Conservation (phyloP, 2,329 filamentous ascomycete species). For the Verticillium nubilum region DNA sequence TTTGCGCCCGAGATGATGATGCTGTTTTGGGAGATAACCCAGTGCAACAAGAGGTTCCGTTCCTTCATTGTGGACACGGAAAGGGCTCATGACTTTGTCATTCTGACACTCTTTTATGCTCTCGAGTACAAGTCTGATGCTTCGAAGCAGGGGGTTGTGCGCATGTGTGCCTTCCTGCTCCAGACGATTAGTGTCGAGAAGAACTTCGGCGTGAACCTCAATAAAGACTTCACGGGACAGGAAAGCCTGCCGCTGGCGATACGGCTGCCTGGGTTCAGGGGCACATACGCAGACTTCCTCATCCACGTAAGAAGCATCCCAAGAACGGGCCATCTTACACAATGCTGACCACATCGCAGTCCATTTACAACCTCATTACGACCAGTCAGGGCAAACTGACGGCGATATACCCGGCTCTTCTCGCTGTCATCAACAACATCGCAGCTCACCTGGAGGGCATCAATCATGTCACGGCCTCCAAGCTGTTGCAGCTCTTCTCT, state of each 20-base stretch:
- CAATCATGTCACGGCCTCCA: slow-evolving; percentile 68
- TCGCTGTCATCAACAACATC: slow-evolving; percentile 92
- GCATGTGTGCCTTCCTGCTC: slow-evolving; percentile 96
- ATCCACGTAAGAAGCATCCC: slow-evolving; percentile 61
- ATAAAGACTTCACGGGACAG: slow-evolving; percentile 82
- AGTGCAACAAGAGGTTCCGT: slow-evolving; percentile 96
- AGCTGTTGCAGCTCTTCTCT: slow-evolving; percentile 79
- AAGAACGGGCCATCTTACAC: too few species aligned
- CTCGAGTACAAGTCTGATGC: slow-evolving; percentile 82
- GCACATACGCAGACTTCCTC: slow-evolving; percentile 89
- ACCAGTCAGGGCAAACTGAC: slow-evolving; percentile 85
- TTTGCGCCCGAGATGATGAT: slow-evolving; percentile 96
- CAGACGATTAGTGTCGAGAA: slow-evolving; percentile 92
- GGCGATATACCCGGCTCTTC: slow-evolving; percentile 83
- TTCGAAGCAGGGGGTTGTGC: slow-evolving; percentile 83
- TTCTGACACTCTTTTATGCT: slow-evolving; percentile 87
- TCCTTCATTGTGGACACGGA: slow-evolving; percentile 97
- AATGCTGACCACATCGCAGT: slow-evolving; percentile 41
- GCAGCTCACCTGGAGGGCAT: slow-evolving; percentile 77
- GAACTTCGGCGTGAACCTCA: slow-evolving; percentile 84
- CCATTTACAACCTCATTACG: slow-evolving; percentile 87
- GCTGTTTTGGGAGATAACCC: slow-evolving; percentile 94
- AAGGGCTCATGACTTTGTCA: slow-evolving; percentile 85
- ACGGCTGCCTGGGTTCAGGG: slow-evolving; percentile 75
- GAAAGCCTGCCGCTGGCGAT: slow-evolving; percentile 81